These are phyloP conservation scores for Bryum argenteum DNA, from an alignment of 225 moss, liverwort and hornwort genomes.

Conservation along the genomic window DNA sequence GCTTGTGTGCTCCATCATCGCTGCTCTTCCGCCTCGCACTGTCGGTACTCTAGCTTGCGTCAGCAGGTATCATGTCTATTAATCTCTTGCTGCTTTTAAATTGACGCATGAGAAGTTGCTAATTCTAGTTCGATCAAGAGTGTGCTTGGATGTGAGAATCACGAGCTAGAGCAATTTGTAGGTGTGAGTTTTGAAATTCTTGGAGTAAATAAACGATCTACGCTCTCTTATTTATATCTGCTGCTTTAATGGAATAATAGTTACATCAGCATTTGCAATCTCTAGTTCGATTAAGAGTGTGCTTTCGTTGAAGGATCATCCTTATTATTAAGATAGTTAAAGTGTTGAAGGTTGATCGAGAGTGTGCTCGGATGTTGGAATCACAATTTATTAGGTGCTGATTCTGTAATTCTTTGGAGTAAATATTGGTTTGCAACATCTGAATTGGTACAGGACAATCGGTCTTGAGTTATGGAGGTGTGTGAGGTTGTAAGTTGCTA, in stretches of 20 bases:
- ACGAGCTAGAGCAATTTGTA: conserved; percentile 44
- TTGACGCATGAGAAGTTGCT: too few relatives aligned
- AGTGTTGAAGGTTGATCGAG: conserved; percentile 10
- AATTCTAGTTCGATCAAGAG: not conserved
- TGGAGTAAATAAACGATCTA: too few relatives aligned
- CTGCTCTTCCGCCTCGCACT: conserved; percentile 58
- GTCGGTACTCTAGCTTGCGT: conserved; percentile 83
- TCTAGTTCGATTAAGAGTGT: not conserved
- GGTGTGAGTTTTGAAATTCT: conserved; percentile 38
- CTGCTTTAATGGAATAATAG: too few relatives aligned
- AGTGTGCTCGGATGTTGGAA: not conserved
- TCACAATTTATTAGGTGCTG: not conserved
- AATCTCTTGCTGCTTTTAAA: not conserved
- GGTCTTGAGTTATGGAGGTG: not conserved
- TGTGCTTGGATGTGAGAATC: not conserved
- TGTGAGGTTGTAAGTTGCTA: conserved; percentile 10
- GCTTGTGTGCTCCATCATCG: conserved; percentile 60
- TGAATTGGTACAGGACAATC: not conserved
- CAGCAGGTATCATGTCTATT: conserved; percentile 65
- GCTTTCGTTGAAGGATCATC: not conserved
- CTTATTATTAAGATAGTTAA: too few relatives aligned
- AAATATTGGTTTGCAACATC: not conserved
- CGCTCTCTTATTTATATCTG: too few relatives aligned
- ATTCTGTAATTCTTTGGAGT: not conserved
- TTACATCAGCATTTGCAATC: not conserved